Evolutionary conservation across 2,329 filamentous ascomycete genomes (phyloP), one percentile per base, ranked within the genome.

Genomic region (Coleophoma eucalyptorum): DNA sequence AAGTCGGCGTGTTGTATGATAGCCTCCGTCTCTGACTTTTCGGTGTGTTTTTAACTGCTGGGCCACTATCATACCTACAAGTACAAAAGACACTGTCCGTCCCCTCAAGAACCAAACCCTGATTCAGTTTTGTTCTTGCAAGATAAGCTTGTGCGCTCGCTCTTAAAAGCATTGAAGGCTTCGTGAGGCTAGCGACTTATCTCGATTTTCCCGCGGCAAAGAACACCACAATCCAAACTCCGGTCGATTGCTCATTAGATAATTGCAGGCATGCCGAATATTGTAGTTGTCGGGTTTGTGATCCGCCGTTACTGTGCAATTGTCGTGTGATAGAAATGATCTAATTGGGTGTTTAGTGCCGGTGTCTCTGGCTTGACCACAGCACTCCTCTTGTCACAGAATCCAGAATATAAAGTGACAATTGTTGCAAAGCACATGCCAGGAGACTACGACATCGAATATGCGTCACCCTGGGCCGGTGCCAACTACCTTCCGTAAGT

Each of bases 381-480:
- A 2, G 84, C 84, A 34, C 72, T 85, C 20, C 68, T 82, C 15
- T 70, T 87, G 13, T 83, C 83, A 12, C 74, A 75, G 52, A 76
- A 83, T 59, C 67, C 72, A 5, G 62, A 69, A 11, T 77, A 84
- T 58, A 72, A 74, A 21, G 70, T 95, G 56, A 91, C 88, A 0
- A 75, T 95, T 34, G 74, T 90, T 32, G 87, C 90, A 5, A 95
- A 93, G 64, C 88, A 96, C 66, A 94, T 96, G 87, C 92, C 92
- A 0, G 92, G 92, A 34, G 92, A 97, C 72, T 94, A 93, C 68
- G 88, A 93, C 58, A 86, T 92, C 58, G 87, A 95, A 74, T 97
- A 96, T 67, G 86, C 89, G 1, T 95, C 89, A 5, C 90, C 90
- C 1, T 95, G 89, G 87, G 90, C 90, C 3, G 90, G 90, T 13